Conservation (phyloP, 495 filamentous ascomycete species). For the Acidomyces sp. region DNA sequence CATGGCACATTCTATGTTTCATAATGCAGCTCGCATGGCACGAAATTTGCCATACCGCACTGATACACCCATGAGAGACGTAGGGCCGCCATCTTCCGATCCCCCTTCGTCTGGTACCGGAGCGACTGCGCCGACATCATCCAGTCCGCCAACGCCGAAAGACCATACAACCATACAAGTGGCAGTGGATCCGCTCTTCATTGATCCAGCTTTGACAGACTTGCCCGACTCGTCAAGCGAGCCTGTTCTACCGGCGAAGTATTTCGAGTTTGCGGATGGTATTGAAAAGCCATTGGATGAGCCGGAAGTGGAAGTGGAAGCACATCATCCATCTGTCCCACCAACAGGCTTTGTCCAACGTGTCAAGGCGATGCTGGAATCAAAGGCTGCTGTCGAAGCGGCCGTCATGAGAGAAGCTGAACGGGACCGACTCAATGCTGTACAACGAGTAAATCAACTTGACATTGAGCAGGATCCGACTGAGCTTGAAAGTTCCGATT, state of each 20-base stretch:
- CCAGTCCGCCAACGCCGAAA: slow-evolving; percentile 23
- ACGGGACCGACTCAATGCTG: slow-evolving; percentile 1
- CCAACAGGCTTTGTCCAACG: slow-evolving; percentile 23
- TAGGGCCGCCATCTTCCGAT: slow-evolving; percentile 25
- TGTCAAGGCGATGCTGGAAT: slow-evolving; percentile 22
- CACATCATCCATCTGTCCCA: slow-evolving; percentile 14
- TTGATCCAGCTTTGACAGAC: slow-evolving; percentile 14
- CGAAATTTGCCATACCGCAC: slow-evolving; percentile 18
- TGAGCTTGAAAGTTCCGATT: background rate
- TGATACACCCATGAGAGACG: slow-evolving; percentile 18
- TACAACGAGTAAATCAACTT: background rate
- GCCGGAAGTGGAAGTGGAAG: slow-evolving; percentile 9
- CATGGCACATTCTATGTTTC: slow-evolving; percentile 19
- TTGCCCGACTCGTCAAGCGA: slow-evolving; percentile 18
- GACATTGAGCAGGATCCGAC: background rate
- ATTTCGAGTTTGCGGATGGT: slow-evolving; percentile 18
- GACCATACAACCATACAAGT: slow-evolving; percentile 21
- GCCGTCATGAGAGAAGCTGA: slow-evolving; percentile 9
- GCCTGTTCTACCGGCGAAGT: slow-evolving; percentile 14
- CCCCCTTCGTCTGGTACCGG: slow-evolving; percentile 22
- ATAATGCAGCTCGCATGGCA: slow-evolving; percentile 20
- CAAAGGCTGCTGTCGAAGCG: slow-evolving; percentile 18
- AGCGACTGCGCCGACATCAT: slow-evolving; percentile 17
- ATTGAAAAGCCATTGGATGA: slow-evolving; percentile 13
- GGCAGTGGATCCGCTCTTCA: slow-evolving; percentile 18